phyloP scores from a whole-genome alignment of 2,329 filamentous ascomycete species.

The Aureobasidium sp. region DNA sequence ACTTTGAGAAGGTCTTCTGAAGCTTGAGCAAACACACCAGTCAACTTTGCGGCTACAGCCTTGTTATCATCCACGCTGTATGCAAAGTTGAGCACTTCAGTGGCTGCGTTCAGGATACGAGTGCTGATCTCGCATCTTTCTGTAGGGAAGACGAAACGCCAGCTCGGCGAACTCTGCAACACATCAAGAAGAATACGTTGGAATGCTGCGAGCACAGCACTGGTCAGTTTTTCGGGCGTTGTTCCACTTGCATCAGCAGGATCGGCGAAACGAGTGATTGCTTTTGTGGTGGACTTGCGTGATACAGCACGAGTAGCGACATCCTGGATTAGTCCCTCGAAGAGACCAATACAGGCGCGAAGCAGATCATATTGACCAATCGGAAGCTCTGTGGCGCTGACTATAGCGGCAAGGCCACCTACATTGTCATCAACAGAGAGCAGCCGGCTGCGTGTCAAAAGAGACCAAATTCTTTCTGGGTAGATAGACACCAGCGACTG shows the following conservation, averaged over 20 bases:
- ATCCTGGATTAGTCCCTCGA: constrained; percentile 68
- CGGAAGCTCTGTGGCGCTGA: constrained; percentile 75
- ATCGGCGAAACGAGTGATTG: constrained; percentile 42
- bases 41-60: constrained; percentile 45
- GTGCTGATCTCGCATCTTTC: constrained; percentile 64
- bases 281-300: constrained; percentile 52
- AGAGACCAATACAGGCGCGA: constrained; percentile 64
- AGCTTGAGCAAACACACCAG: constrained; percentile 60
- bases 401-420: constrained; percentile 68
- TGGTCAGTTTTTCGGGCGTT: constrained; percentile 70
- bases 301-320: constrained; percentile 63
- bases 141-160: constrained; percentile 67
- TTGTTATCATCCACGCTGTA: constrained; percentile 65
- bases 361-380: constrained; percentile 72
- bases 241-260: constrained; percentile 54
- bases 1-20: constrained; percentile 70
- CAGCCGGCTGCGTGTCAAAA: constrained; percentile 72
- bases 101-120: constrained; percentile 62
- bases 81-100: constrained; percentile 62
- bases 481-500: constrained; percentile 63
- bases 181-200: constrained; percentile 72
- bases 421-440: constrained; percentile 69
- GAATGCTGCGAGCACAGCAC: constrained; percentile 63
- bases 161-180: constrained; percentile 77
- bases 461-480: constrained; percentile 84